Conservation (phyloP, 768 basidiomycete genomes). For the Russula brevipes region DNA sequence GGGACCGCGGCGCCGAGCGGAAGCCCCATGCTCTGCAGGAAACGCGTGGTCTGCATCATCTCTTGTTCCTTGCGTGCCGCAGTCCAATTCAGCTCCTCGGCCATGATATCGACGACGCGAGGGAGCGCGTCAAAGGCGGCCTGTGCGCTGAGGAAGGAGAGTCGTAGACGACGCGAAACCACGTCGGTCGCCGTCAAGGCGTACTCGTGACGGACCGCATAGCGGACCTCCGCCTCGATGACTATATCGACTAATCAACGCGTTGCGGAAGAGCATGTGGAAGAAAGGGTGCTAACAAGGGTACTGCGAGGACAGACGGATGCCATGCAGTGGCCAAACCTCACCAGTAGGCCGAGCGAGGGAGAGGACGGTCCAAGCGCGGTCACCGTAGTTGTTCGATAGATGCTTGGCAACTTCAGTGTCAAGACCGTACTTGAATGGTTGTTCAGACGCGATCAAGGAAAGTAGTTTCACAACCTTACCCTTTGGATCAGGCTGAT, state of each 20-base stretch:
- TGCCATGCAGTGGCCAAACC: slow-evolving; percentile 84
- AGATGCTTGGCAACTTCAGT: slow-evolving; percentile 91
- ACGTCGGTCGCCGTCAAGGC: slow-evolving; percentile 90
- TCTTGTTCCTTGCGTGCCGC: slow-evolving; percentile 52
- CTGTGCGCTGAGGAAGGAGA: slow-evolving; percentile 89
- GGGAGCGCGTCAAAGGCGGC: slow-evolving; percentile 83
- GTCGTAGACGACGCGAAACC: slow-evolving; percentile 85
- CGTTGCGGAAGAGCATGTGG: background rate
- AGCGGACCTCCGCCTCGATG: slow-evolving; percentile 90
- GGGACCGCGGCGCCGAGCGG: slow-evolving; percentile 33
- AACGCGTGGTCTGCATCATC: slow-evolving; percentile 51
- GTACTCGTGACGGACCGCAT: slow-evolving; percentile 86
- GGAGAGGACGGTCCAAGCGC: slow-evolving; percentile 90
- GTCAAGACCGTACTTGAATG: slow-evolving; percentile 72
- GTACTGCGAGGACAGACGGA: slow-evolving; percentile 62
- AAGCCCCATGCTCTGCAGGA: slow-evolving; percentile 84
- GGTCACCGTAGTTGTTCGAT: slow-evolving; percentile 91
- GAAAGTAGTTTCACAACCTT: slow-evolving; percentile 28
- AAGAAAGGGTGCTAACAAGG: slow-evolving; percentile 50
- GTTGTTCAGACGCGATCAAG: background rate
- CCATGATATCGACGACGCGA: slow-evolving; percentile 87
- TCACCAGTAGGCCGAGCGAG: slow-evolving; percentile 72
- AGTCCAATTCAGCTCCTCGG: slow-evolving; percentile 77
- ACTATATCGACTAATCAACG: slow-evolving; percentile 36
- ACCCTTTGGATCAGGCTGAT: slow-evolving; percentile 91